These are phyloP conservation scores for Tinospora cordifolia DNA, from an alignment of 164 flowering plant genomes.

Conservation along the genomic window DNA sequence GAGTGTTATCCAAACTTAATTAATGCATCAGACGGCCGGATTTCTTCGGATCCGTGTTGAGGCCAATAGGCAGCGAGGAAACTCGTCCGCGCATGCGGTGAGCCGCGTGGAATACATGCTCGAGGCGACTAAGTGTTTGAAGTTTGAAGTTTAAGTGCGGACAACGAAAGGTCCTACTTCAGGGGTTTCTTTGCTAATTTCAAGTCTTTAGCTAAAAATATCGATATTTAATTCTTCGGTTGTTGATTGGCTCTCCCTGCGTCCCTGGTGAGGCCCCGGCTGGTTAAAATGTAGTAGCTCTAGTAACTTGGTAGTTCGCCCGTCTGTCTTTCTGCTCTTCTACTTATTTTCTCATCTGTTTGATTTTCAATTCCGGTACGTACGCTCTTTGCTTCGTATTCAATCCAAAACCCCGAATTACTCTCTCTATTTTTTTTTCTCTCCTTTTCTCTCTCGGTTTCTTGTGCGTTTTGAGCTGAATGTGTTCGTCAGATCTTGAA, in stretches of 20 bases:
- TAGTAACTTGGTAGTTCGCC: background rate
- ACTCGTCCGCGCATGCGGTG: background rate
- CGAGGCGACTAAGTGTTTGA: background rate
- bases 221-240: background rate
- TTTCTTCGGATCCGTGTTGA: background rate
- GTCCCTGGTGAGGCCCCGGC: no score
- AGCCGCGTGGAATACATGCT: background rate
- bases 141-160: background rate
- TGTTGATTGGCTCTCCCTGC: background rate
- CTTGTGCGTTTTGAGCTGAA: background rate
- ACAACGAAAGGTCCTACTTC: background rate
- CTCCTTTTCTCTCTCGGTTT: background rate
- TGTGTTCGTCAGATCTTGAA: background rate
- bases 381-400: background rate
- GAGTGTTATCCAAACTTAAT: no score
- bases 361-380: background rate
- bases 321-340: background rate
- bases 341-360: background rate
- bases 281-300: background rate
- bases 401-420: background rate
- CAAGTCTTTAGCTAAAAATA: background rate
- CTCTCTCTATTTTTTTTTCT: background rate
- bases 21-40: no score
- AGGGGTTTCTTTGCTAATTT: background rate
- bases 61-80: background rate